These are phyloP conservation scores for Pyrenophora seminiperda DNA, from an alignment of 2,329 filamentous ascomycete species.

Conservation along the genomic window DNA sequence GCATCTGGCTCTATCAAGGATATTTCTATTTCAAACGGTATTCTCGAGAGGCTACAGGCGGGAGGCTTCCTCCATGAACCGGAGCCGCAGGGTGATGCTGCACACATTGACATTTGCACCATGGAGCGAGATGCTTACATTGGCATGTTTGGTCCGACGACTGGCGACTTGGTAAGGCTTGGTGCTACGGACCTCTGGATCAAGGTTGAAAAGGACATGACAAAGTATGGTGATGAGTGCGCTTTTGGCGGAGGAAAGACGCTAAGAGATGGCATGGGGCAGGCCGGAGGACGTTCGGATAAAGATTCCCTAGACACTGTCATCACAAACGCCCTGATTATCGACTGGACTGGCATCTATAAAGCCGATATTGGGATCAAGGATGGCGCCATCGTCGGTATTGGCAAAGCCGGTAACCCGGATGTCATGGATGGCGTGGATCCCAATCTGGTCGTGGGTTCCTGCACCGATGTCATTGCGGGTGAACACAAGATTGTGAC, in stretches of 20 bases:
- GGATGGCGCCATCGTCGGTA: conserved; percentile 80
- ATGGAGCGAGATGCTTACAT: conserved; percentile 82
- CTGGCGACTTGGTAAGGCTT: conserved; percentile 80
- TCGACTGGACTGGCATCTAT: conserved; percentile 92
- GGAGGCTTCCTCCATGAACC: conserved; percentile 80
- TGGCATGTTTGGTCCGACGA: conserved; percentile 91
- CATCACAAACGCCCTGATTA: conserved; percentile 84
- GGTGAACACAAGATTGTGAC: conserved; percentile 91
- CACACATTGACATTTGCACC: conserved; percentile 64
- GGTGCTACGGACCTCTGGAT: conserved; percentile 89
- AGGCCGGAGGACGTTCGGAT: conserved; percentile 77
- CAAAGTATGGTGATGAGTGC: conserved; percentile 88
- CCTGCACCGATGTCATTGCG: conserved; percentile 89
- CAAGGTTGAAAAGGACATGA: conserved; percentile 83
- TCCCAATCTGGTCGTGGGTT: conserved; percentile 78
- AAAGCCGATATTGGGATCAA: conserved; percentile 97
- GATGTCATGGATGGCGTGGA: conserved; percentile 92
- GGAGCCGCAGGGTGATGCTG: conserved; percentile 64
- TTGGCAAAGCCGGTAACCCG: conserved; percentile 96
- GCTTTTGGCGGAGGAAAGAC: conserved; percentile 96
- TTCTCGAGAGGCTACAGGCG: conserved; percentile 68
- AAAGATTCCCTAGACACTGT: conserved; percentile 79
- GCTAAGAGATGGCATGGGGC: conserved; percentile 92
- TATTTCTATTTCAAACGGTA: conserved; percentile 64
- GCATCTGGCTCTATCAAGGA: conserved; percentile 74